phyloP scores from a whole-genome alignment of 805 yeast genomes.

The Schwanniomyces vanrijiae region DNA sequence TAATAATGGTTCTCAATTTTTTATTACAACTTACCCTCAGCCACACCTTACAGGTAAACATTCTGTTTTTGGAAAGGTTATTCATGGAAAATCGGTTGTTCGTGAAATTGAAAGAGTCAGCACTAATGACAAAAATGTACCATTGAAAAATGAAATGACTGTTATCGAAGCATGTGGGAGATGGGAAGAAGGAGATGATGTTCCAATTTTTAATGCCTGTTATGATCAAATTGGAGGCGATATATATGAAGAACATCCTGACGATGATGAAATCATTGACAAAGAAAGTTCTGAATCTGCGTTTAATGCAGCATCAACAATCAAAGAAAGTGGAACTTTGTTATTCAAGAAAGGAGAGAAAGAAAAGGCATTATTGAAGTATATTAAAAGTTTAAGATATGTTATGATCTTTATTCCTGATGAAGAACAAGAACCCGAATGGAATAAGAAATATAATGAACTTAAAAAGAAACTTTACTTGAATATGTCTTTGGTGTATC shows the following conservation, averaged over 20 bases:
- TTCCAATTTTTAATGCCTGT: conserved; percentile 66
- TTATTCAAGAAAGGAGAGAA: conserved; percentile 54
- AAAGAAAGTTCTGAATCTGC: conserved; percentile 57
- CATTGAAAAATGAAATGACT: conserved; percentile 40
- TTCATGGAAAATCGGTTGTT: conserved; percentile 66
- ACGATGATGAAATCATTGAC: conserved; percentile 61
- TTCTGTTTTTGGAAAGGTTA: conserved; percentile 72
- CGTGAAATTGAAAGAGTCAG: conserved; percentile 58
- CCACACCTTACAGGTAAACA: conserved; percentile 78
- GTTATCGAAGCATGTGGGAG: conserved; percentile 58
- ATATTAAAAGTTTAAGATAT: conserved; percentile 64
- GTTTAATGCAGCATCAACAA: conserved; percentile 48
- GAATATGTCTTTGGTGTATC: conserved; percentile 57
- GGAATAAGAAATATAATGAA: conserved; percentile 48
- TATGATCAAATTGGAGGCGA: conserved; percentile 66
- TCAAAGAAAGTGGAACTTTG: conserved; percentile 67
- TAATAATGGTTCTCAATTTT: conserved; percentile 66
- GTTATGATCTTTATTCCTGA: conserved; percentile 75
- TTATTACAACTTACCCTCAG: conserved; percentile 65
- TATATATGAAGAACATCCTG: conserved; percentile 73
- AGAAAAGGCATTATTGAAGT: conserved; percentile 59
- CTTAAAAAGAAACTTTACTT: conserved; percentile 54
- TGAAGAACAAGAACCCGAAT: conserved; percentile 56
- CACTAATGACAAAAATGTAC: conserved; percentile 43
- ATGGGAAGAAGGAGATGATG: conserved; percentile 52